Evolutionary conservation across 345 rosid genomes (phyloP).

Genomic region (Hypericum perforatum): DNA sequence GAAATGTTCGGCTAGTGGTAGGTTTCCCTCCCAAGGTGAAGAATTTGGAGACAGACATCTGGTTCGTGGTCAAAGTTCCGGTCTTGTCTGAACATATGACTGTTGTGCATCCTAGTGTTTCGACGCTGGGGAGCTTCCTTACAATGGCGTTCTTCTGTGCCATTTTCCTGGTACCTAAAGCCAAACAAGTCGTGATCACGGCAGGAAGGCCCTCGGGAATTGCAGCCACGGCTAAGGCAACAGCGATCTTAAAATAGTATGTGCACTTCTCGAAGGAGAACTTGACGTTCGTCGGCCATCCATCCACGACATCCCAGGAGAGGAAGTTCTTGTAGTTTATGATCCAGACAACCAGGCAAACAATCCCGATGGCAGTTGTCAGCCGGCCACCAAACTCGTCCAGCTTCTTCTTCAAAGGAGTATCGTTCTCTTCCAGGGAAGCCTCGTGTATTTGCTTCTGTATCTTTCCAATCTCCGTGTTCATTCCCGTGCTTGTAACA

Average conservation of each 20-base stretch:
- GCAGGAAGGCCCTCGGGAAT: constrained; percentile 98
- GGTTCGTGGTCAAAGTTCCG: constrained; percentile 87
- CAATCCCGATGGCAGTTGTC: constrained; percentile 66
- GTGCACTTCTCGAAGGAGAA: constrained; percentile 97
- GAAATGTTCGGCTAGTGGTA: constrained; percentile 60
- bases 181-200: constrained; percentile 90
- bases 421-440: constrained; percentile 69
- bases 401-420: constrained; percentile 88
- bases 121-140: constrained; percentile 86
- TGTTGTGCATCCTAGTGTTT: constrained; percentile 93
- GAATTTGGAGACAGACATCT: constrained; percentile 80
- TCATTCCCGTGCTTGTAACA: constrained; percentile 75
- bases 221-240: constrained; percentile 93
- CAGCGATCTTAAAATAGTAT: constrained; percentile 94
- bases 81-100: constrained; percentile 93
- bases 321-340: constrained; percentile 89
- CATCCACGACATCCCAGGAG: constrained; percentile 84
- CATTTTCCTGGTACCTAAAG: constrained; percentile 94
- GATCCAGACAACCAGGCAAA: constrained; percentile 87
- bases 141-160: constrained; percentile 95
- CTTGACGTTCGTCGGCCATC: constrained; percentile 78
- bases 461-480: constrained; percentile 79
- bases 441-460: constrained; percentile 97
- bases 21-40: constrained; percentile 71
- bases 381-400: constrained; percentile 80